Percentiles rank a stretch among this genome's conserved stretches.
Conservation (phyloP, 306 rosid species). For the Luffa acutangula region DNA sequence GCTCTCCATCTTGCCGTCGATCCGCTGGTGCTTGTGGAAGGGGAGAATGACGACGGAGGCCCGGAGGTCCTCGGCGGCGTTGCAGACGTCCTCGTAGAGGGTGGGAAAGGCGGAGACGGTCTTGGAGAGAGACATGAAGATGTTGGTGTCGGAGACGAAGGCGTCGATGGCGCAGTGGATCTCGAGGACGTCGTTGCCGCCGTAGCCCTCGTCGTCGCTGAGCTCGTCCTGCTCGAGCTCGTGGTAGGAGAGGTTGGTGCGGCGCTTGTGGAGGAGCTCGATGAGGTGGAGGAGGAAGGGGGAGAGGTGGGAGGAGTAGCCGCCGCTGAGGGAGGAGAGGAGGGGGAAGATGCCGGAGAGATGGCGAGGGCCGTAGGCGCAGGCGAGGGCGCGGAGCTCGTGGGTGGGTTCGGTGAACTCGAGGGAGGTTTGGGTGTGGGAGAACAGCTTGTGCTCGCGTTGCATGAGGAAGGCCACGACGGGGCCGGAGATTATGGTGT, state of each 20-base stretch:
- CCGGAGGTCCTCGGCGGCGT: slow-evolving; percentile 58
- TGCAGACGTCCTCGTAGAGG: slow-evolving; percentile 75
- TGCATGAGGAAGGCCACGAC: slow-evolving; percentile 52
- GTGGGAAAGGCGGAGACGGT: slow-evolving; percentile 44
- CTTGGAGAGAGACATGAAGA: slow-evolving; percentile 38
- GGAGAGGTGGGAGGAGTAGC: slow-evolving; percentile 29
- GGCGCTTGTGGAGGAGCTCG: slow-evolving; percentile 54
- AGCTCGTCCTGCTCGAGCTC: slow-evolving; percentile 56
- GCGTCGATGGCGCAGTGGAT: slow-evolving; percentile 56
- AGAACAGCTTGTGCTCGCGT: slow-evolving; percentile 44
- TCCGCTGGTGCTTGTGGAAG: slow-evolving; percentile 80
- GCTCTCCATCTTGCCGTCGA: slow-evolving; percentile 79
- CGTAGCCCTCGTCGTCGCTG: slow-evolving; percentile 68
- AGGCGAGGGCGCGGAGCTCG: slow-evolving; percentile 52
- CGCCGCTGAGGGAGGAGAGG: slow-evolving; percentile 44
- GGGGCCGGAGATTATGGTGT: slow-evolving; percentile 77
- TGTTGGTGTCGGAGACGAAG: slow-evolving; percentile 43
- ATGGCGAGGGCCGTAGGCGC: slow-evolving; percentile 79
- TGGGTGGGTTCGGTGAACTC: slow-evolving; percentile 33
- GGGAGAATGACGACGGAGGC: slow-evolving; percentile 52
- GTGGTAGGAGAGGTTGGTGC: slow-evolving; percentile 52
- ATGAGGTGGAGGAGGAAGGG: slow-evolving; percentile 57
- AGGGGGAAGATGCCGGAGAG: slow-evolving; percentile 41
- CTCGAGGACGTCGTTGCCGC: slow-evolving; percentile 71
- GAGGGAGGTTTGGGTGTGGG: slow-evolving; percentile 39